Evolutionary conservation across 768 basidiomycete species (phyloP).

Genomic region (Termitomyces sp.): DNA sequence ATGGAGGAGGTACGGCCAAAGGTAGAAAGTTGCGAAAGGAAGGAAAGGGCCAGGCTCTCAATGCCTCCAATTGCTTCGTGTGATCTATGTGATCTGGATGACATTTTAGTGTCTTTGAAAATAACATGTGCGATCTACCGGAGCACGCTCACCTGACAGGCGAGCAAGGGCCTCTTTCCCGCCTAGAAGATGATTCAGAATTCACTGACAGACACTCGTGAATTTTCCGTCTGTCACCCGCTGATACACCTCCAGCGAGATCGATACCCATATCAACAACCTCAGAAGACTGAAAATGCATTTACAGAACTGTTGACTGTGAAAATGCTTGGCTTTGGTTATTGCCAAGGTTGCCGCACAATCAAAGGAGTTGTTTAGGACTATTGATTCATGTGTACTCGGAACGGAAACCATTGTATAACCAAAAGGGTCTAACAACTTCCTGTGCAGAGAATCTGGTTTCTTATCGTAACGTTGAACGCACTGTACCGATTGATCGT

Average conservation of each 20-base stretch:
- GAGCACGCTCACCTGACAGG: not conserved
- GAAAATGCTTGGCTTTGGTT: not conserved
- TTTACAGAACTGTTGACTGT: not conserved
- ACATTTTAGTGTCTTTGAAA: not conserved
- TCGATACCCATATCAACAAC: not conserved
- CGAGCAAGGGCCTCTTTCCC: not conserved
- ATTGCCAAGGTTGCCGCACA: not conserved
- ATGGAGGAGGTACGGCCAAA: conserved; percentile 11
- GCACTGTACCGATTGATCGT: not conserved
- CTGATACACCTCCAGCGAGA: not conserved
- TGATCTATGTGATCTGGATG: not conserved
- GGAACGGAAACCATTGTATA: not conserved
- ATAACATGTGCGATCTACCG: not conserved
- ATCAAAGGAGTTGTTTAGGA: not conserved
- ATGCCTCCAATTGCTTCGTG: conserved; percentile 20
- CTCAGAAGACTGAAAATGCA: not conserved
- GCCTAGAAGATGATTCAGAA: no score
- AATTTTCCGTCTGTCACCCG: not conserved
- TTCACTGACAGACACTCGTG: not conserved
- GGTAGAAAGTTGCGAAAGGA: conserved; percentile 29
- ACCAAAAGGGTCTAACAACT: not conserved
- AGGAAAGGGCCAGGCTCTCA: conserved; percentile 29
- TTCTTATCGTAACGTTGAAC: not conserved
- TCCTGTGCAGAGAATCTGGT: no score
- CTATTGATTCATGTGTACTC: not conserved